phyloP scores from a whole-genome alignment of 768 basidiomycete genomes.

The Aureoboletus auriporus region DNA sequence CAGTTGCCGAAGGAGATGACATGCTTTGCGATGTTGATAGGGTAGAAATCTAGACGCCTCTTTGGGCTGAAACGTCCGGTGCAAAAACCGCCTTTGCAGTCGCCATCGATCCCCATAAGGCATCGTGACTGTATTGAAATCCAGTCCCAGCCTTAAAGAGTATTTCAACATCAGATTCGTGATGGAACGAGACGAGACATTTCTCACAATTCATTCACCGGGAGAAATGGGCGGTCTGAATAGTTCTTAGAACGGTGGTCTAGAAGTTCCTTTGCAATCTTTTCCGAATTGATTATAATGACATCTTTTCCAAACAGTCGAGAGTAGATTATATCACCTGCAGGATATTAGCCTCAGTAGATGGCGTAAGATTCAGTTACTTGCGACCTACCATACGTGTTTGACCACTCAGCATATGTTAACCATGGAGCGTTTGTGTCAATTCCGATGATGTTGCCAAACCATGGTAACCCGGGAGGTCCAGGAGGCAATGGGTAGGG shows the following conservation, averaged over 20 bases:
- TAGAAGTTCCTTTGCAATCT: conserved; percentile 33
- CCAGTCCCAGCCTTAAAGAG: conserved; percentile 12
- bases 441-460: neutral
- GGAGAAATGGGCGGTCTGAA: conserved; percentile 20
- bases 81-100: conserved; percentile 19
- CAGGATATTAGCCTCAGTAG: neutral
- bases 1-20: conserved; percentile 29
- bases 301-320: conserved; percentile 7
- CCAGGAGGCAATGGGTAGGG: conserved; percentile 1
- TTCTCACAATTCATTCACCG: conserved; percentile 4
- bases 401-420: neutral
- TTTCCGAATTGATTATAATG: conserved; percentile 32
- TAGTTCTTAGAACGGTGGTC: conserved; percentile 37
- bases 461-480: neutral
- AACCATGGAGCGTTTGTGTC: neutral
- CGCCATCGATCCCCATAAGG: conserved; percentile 24
- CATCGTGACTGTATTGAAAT: conserved; percentile 9
- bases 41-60: conserved; percentile 22
- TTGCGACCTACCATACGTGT: neutral
- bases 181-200: neutral
- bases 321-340: conserved; percentile 3
- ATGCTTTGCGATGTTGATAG: conserved; percentile 24
- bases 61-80: conserved; percentile 10
- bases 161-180: neutral
- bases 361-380: neutral